Conservation (phyloP, 768 basidiomycete genomes). For the Hericium coralloides region DNA sequence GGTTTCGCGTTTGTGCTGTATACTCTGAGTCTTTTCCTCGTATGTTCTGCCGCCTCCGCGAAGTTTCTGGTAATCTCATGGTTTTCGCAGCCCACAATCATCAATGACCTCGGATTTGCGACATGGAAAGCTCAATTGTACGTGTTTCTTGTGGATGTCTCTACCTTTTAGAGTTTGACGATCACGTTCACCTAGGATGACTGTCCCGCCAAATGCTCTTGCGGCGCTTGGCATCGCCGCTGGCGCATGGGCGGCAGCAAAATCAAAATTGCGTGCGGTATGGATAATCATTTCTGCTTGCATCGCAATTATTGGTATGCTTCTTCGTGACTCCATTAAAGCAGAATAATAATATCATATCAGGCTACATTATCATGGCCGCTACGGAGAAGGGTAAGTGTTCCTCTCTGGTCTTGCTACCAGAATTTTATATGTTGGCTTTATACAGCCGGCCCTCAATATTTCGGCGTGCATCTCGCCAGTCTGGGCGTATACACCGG, state of each 20-base stretch:
- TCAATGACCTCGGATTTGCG: slow-evolving; percentile 45
- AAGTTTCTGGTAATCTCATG: neutral
- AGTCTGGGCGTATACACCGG: slow-evolving; percentile 50
- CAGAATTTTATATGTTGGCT: neutral
- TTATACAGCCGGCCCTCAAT: slow-evolving; percentile 39
- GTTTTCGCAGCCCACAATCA: slow-evolving; percentile 42
- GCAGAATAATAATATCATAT: neutral
- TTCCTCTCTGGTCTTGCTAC: neutral
- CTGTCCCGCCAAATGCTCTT: slow-evolving; percentile 48
- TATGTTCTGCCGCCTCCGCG: slow-evolving; percentile 14
- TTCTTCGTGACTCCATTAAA: neutral
- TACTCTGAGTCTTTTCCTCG: slow-evolving; percentile 51
- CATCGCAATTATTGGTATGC: slow-evolving; percentile 43
- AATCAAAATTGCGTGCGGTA: slow-evolving; percentile 34
- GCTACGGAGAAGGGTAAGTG: slow-evolving; percentile 32
- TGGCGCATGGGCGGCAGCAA: slow-evolving; percentile 44
- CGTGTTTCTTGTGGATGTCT: slow-evolving; percentile 6
- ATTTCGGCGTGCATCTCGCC: slow-evolving; percentile 47
- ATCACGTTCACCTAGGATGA: slow-evolving; percentile 30
- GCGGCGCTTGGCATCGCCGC: slow-evolving; percentile 40
- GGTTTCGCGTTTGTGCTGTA: slow-evolving; percentile 52
- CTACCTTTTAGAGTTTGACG: neutral
- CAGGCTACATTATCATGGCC: slow-evolving; percentile 51
- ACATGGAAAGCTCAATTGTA: slow-evolving; percentile 56
- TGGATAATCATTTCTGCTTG: slow-evolving; percentile 43